Percentiles rank a stretch among this genome's conserved stretches.
phyloP scores from a whole-genome alignment of 1,284 basidiomycete genomes.

The Sanghuangporus weigelae region DNA sequence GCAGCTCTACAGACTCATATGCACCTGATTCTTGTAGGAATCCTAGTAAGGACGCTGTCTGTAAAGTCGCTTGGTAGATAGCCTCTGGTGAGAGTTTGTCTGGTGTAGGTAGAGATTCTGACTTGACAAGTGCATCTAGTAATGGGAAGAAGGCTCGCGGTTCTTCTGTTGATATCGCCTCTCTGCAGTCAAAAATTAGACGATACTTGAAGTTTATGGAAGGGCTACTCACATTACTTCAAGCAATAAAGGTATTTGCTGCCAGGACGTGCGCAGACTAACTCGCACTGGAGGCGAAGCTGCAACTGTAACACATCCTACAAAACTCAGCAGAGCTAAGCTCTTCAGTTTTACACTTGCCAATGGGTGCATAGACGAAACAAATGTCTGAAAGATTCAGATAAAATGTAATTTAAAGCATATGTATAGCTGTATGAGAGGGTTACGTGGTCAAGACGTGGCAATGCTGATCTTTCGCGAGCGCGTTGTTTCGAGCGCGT shows the following conservation, averaged over 20 bases:
- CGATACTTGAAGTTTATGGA: not conserved
- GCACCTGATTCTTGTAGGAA: constrained; percentile 44
- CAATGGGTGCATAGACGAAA: not conserved
- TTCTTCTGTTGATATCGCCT: constrained; percentile 58
- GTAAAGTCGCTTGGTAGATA: constrained; percentile 49
- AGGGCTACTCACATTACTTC: constrained; percentile 72
- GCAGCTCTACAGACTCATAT: constrained; percentile 51
- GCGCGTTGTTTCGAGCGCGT: not conserved
- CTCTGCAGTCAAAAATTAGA: constrained; percentile 33
- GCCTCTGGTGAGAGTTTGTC: constrained; percentile 41
- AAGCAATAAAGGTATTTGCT: constrained; percentile 65
- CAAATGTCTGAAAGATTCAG: not conserved
- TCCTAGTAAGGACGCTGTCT: constrained; percentile 42
- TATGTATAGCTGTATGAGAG: not conserved
- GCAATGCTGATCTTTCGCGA: not conserved
- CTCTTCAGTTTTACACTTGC: not conserved
- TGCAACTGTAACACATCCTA: constrained; percentile 15
- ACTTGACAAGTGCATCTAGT: constrained; percentile 57
- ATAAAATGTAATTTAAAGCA: constrained; percentile 1
- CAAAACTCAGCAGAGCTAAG: constrained; percentile 5
- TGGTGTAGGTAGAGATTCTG: constrained; percentile 34
- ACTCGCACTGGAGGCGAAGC: constrained; percentile 72
- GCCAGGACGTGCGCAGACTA: constrained; percentile 77
- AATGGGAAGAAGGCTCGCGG: constrained; percentile 66
- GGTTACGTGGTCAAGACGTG: constrained; percentile 7